These are phyloP conservation scores for Plantago coronopus DNA, from an alignment of 305 asterid genomes.

Conservation along the genomic window DNA sequence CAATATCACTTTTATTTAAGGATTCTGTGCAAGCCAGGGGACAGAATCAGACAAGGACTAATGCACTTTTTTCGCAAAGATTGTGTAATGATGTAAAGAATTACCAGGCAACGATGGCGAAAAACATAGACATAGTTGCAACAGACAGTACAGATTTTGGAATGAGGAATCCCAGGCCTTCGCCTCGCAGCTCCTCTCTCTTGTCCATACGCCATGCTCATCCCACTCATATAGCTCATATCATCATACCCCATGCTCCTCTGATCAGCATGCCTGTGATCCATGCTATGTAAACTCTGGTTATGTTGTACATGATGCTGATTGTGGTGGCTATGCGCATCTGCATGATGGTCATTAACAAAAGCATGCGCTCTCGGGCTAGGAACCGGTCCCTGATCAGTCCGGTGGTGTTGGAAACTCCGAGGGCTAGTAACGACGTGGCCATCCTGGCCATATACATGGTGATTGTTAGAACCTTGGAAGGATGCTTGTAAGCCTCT, in stretches of 20 bases:
- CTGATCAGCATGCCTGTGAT: conserved; percentile 21
- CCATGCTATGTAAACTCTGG: conserved; percentile 7
- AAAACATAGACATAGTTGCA: conserved; percentile 50
- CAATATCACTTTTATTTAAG: no score
- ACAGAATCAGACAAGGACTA: no score
- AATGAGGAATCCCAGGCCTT: conserved; percentile 78
- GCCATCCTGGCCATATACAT: background rate
- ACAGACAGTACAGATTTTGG: conserved; percentile 71
- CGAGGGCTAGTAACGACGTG: conserved; percentile 3
- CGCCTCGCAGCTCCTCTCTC: conserved; percentile 39
- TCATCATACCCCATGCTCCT: conserved; percentile 40
- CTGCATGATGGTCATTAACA: conserved; percentile 4
- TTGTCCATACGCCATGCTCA: conserved; percentile 27
- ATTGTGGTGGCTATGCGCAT: background rate
- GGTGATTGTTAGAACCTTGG: conserved; percentile 28
- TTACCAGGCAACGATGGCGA: conserved; percentile 75
- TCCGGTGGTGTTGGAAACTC: conserved; percentile 18
- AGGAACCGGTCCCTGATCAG: conserved; percentile 12
- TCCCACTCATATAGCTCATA: conserved; percentile 43
- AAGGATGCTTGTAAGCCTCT: conserved; percentile 41
- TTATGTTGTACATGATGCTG: background rate
- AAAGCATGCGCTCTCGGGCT: conserved; percentile 1
- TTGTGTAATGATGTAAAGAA: background rate
- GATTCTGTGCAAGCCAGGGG: no score
- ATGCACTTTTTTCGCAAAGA: background rate